Percentiles rank a stretch among this genome's conserved stretches.
These are phyloP conservation scores for Hamamelis virginiana DNA, from an alignment of 164 flowering plant species.

Conservation along the genomic window DNA sequence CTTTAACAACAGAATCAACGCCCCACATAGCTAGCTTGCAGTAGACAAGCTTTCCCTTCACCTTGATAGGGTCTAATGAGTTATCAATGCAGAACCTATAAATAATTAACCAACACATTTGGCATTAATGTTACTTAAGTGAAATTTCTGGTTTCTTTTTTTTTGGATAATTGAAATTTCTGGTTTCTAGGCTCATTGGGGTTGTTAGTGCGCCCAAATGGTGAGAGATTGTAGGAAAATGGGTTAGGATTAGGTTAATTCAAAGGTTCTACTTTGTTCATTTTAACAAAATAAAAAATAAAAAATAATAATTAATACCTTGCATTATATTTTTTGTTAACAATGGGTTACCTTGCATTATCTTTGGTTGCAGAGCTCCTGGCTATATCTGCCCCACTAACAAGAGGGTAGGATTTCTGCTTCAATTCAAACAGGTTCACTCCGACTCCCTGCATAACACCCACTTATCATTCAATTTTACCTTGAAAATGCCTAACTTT, in stretches of 20 bases:
- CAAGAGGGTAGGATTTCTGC: constrained; percentile 47
- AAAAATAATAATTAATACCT: constrained; percentile 31
- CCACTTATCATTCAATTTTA: background rate
- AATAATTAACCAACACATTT: background rate
- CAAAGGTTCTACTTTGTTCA: too few relatives aligned
- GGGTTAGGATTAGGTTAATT: too few relatives aligned
- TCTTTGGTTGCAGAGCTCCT: constrained; percentile 21
- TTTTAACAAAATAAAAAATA: too few relatives aligned
- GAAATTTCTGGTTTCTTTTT: too few relatives aligned
- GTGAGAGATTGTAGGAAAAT: too few relatives aligned
- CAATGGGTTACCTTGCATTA: constrained; percentile 38
- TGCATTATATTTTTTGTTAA: constrained; percentile 26
- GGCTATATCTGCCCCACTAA: constrained; percentile 56
- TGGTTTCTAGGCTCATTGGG: too few relatives aligned
- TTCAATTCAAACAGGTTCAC: constrained; percentile 46
- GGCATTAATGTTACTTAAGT: too few relatives aligned
- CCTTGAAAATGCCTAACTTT: too few relatives aligned
- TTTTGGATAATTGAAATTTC: too few relatives aligned
- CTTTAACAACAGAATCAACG: constrained; percentile 54
- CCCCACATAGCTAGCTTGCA: constrained; percentile 46
- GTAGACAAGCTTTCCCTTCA: constrained; percentile 61
- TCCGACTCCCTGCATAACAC: constrained; percentile 60
- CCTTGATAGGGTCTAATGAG: constrained; percentile 61
- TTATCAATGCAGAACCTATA: constrained; percentile 39
- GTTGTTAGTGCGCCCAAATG: too few relatives aligned